phyloP scores from a whole-genome alignment of 164 flowering plant species.

The Vitis rupestris region DNA sequence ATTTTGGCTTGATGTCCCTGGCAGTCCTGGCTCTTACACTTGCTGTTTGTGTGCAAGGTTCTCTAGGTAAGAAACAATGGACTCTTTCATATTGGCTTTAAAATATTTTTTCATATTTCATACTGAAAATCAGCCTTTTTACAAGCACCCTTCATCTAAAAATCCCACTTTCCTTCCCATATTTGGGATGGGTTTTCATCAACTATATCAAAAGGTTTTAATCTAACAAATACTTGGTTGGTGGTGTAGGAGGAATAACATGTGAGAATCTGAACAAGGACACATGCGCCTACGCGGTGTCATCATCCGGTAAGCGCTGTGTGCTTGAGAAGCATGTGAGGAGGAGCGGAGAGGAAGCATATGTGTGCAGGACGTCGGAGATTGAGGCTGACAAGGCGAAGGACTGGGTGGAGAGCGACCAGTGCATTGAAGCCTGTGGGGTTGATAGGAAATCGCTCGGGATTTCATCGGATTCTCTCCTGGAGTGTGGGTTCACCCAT shows the following conservation, averaged over 20 bases:
- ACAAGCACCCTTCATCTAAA: no score
- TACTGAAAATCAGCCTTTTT: no score
- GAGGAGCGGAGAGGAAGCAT: conserved; percentile 42
- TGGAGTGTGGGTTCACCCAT: conserved; percentile 45
- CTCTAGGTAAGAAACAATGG: no score
- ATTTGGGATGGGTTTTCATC: no score
- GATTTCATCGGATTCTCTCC: conserved; percentile 65
- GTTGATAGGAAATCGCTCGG: conserved; percentile 49
- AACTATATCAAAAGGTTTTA: no score
- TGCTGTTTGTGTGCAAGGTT: neutral
- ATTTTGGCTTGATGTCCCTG: conserved; percentile 21
- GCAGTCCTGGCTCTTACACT: conserved; percentile 20
- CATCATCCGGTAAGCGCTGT: conserved; percentile 60
- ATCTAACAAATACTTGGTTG: no score
- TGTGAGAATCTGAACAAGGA: conserved; percentile 49
- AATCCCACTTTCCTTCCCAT: no score
- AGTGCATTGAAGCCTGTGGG: conserved; percentile 61
- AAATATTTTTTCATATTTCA: no score
- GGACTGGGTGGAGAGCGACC: conserved; percentile 51
- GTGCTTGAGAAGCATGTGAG: conserved; percentile 58
- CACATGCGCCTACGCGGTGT: conserved; percentile 59
- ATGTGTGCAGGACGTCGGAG: conserved; percentile 48
- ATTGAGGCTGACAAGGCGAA: conserved; percentile 49
- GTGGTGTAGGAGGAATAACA: conserved; percentile 33
- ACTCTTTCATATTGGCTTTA: neutral